A percentile compares a stretch with the other conserved stretches of the same genome.
Conservation (phyloP, 1,284 basidiomycete species). For the Macrocystidia cucumis region DNA sequence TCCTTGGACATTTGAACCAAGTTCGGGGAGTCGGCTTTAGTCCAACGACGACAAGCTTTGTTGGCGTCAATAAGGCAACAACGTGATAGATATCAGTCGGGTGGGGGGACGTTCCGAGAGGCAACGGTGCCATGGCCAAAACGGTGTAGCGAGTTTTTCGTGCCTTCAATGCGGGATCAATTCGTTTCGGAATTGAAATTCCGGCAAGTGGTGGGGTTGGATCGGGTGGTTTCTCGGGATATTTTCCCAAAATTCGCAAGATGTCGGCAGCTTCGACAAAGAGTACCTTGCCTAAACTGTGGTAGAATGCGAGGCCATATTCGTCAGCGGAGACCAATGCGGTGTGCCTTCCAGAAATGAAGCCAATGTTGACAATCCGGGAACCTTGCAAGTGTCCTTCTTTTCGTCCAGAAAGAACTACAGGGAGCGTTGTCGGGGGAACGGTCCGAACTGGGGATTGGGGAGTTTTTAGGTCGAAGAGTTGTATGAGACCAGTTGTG, state of each 20-base stretch:
- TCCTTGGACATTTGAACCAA: constrained; percentile 81
- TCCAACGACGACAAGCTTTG: constrained; percentile 90
- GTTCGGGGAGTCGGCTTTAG: constrained; percentile 90
- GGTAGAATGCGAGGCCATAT: constrained; percentile 90
- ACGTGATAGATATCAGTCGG: constrained; percentile 80
- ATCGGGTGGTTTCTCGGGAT: constrained; percentile 51
- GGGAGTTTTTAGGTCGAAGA: constrained; percentile 80
- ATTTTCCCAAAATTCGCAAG: constrained; percentile 88
- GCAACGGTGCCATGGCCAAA: constrained; percentile 76
- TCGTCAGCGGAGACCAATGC: constrained; percentile 92
- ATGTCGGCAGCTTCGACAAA: constrained; percentile 96
- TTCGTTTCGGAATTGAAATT: constrained; percentile 7
- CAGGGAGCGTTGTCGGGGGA: constrained; percentile 57
- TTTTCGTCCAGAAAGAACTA: constrained; percentile 74
- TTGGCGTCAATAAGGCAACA: constrained; percentile 82
- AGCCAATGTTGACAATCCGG: constrained; percentile 81
- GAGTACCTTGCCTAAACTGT: constrained; percentile 90
- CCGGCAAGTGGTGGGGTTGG: constrained; percentile 9
- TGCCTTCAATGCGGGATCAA: constrained; percentile 17
- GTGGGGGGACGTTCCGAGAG: constrained; percentile 73
- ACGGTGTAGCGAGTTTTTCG: constrained; percentile 54
- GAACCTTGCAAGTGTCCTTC: constrained; percentile 91
- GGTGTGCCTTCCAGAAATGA: constrained; percentile 92
- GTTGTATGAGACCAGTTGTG: constrained; percentile 75
- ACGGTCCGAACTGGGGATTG: constrained; percentile 64